phyloP scores from a whole-genome alignment of 495 filamentous ascomycete species.

The Cenococcum geophilum region DNA sequence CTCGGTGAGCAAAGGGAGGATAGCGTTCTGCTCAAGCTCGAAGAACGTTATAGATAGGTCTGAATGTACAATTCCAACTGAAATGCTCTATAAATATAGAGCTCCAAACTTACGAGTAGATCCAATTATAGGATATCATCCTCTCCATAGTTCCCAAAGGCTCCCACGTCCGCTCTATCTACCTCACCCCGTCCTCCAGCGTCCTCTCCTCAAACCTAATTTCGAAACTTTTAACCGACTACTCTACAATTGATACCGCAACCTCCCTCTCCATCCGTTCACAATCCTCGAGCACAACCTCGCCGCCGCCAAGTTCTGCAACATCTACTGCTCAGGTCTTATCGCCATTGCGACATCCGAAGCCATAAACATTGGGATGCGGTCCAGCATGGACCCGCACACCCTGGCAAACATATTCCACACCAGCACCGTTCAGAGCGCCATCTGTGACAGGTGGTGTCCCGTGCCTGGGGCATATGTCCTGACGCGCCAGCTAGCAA shows the following conservation, averaged over 20 bases:
- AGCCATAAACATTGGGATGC: constrained; percentile 52
- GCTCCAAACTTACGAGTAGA: neutral
- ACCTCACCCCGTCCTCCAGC: constrained; percentile 38
- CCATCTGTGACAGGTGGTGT: constrained; percentile 46
- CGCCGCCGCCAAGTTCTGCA: constrained; percentile 46
- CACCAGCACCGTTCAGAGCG: constrained; percentile 47
- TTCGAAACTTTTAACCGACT: constrained; percentile 41
- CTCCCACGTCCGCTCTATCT: constrained; percentile 37
- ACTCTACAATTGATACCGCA: constrained; percentile 44
- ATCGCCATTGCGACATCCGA: constrained; percentile 51
- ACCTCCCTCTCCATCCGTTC: constrained; percentile 40
- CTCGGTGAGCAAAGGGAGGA: constrained; percentile 29
- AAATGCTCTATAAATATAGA: neutral
- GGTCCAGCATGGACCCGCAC: constrained; percentile 43
- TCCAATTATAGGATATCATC: constrained; percentile 31
- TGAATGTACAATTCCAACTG: constrained; percentile 30
- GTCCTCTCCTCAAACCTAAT: constrained; percentile 34
- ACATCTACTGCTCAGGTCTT: constrained; percentile 50
- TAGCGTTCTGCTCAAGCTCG: constrained; percentile 31
- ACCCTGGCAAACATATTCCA: constrained; percentile 46
- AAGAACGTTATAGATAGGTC: constrained; percentile 43
- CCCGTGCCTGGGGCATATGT: constrained; percentile 49
- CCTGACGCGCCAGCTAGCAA: constrained; percentile 44
- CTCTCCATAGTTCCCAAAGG: constrained; percentile 42
- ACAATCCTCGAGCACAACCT: constrained; percentile 34